Percentiles rank a stretch among this genome's conserved stretches.
Conservation (phyloP, 495 filamentous ascomycete species). For the Aspergillus funiculosus region DNA sequence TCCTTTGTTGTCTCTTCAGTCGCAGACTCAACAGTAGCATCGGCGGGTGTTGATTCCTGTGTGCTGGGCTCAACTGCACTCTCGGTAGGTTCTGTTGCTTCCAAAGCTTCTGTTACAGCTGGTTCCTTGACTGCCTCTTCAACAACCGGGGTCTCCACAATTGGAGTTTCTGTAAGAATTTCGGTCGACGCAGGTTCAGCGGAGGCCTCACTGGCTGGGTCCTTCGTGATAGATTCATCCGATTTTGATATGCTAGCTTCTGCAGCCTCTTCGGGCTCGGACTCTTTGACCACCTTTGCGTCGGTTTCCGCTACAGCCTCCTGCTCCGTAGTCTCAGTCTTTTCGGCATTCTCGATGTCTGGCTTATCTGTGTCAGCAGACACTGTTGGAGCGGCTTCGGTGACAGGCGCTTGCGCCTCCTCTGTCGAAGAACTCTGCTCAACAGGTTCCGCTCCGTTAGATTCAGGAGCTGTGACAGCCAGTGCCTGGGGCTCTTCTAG, state of each 20-base stretch:
- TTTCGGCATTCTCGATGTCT: background rate
- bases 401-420: conserved; percentile 1
- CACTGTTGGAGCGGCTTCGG: conserved; percentile 5
- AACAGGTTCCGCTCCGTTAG: conserved; percentile 12
- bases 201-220: conserved; percentile 4
- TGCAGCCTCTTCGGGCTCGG: conserved; percentile 13
- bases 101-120: background rate
- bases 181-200: conserved; percentile 8
- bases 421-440: conserved; percentile 5
- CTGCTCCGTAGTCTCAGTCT: conserved; percentile 4
- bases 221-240: conserved; percentile 11
- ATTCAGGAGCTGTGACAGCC: conserved; percentile 3
- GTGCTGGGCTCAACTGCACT: conserved; percentile 10
- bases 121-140: conserved; percentile 14
- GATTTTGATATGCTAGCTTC: conserved; percentile 5
- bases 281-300: background rate
- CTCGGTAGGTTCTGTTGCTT: background rate
- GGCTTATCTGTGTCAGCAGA: background rate
- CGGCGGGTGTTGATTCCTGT: background rate
- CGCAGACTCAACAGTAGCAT: conserved; percentile 12
- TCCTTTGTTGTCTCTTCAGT: background rate
- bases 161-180: background rate
- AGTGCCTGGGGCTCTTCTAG: conserved; percentile 3
- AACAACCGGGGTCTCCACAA: conserved; percentile 10
- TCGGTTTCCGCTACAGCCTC: background rate